A percentile compares a stretch with the other conserved stretches of the same genome.
These are phyloP conservation scores for Malus hybrid DNA, from an alignment of 331 rosid species.

Conservation along the genomic window DNA sequence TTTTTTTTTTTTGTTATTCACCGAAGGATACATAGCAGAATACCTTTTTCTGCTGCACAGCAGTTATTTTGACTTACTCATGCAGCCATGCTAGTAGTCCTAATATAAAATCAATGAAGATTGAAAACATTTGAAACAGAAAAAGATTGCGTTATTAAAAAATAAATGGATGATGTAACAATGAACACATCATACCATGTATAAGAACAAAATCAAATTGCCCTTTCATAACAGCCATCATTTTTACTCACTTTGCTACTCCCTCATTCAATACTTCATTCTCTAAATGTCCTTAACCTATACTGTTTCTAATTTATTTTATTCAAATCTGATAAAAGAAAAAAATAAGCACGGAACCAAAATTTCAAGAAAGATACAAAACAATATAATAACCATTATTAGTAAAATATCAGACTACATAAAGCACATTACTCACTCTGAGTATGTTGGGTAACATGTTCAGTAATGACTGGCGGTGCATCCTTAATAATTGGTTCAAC, in stretches of 20 bases:
- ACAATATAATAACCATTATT: not conserved
- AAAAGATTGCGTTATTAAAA: not conserved
- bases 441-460: slow-evolving; percentile 17
- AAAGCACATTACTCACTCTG: slow-evolving; percentile 42
- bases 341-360: not conserved
- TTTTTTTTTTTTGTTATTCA: not conserved
- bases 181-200: not conserved
- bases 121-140: not conserved
- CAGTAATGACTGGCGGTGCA: slow-evolving; percentile 6
- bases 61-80: not conserved
- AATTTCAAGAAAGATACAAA: no score
- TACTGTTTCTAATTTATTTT: not conserved
- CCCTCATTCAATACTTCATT: not conserved
- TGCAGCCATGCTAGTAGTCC: not conserved
- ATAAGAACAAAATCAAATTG: not conserved
- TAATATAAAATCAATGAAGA: not conserved
- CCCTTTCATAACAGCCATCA: not conserved
- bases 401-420: not conserved
- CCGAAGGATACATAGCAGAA: not conserved
- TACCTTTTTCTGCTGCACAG: not conserved
- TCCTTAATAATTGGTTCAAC: slow-evolving; percentile 46
- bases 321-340: not conserved
- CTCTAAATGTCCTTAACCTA: not conserved
- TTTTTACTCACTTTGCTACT: not conserved
- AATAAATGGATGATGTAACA: not conserved